Percentiles rank a stretch among this genome's conserved stretches.
These are phyloP conservation scores for Hyaloscypha bicolor DNA, from an alignment of 495 filamentous ascomycete species.

Conservation along the genomic window DNA sequence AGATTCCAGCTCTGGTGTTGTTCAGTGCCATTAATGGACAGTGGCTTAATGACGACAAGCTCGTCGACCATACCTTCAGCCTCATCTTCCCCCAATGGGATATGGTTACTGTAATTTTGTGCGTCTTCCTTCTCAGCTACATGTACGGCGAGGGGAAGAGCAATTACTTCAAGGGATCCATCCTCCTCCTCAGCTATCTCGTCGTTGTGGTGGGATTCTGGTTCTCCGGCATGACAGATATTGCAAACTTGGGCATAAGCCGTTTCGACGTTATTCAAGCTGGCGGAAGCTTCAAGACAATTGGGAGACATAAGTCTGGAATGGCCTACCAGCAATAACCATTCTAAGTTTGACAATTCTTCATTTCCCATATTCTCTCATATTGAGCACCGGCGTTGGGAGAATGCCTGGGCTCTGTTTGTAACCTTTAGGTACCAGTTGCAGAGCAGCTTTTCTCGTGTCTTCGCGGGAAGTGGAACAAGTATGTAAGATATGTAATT, in stretches of 20 bases:
- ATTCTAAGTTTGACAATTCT: neutral
- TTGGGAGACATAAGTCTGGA: constrained; percentile 25
- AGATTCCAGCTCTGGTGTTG: constrained; percentile 90
- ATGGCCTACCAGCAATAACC: constrained; percentile 28
- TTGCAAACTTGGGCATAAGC: constrained; percentile 59
- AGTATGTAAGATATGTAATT: constrained; percentile 1
- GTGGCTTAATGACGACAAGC: constrained; percentile 47
- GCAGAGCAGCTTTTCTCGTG: neutral
- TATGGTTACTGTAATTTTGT: constrained; percentile 96
- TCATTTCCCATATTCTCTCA: neutral
- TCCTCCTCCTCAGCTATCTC: constrained; percentile 89
- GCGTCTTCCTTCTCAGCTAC: constrained; percentile 95
- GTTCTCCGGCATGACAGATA: constrained; percentile 73
- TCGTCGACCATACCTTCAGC: constrained; percentile 80
- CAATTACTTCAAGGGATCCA: constrained; percentile 91
- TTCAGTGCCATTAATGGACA: constrained; percentile 68
- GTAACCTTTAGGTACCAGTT: neutral
- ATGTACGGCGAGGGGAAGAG: constrained; percentile 99
- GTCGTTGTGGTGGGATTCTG: constrained; percentile 94
- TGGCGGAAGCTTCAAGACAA: constrained; percentile 48
- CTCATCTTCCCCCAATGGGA: constrained; percentile 99
- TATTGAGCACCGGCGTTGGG: constrained; percentile 25
- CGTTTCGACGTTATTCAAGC: constrained; percentile 69
- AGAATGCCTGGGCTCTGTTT: constrained; percentile 4
- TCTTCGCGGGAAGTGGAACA: neutral